Percentiles rank a stretch among this genome's conserved stretches.
These are phyloP conservation scores for Serendipita vermifera DNA, from an alignment of 768 basidiomycete species.

Conservation along the genomic window DNA sequence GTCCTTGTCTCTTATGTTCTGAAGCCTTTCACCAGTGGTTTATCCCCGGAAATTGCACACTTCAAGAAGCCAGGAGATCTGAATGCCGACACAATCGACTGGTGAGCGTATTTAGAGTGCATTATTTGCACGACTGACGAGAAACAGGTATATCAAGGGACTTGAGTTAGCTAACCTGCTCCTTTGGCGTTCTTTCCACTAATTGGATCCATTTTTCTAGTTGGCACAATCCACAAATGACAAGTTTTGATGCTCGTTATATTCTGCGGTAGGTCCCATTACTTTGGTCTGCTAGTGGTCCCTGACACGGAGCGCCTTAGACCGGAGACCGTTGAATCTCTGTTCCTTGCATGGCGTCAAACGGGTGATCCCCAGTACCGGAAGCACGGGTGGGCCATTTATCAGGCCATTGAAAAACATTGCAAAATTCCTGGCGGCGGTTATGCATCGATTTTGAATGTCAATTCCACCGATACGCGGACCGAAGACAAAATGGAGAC, in stretches of 20 bases:
- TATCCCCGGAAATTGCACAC: slow-evolving; percentile 81
- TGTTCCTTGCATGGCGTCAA: slow-evolving; percentile 82
- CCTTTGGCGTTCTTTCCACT: too few relatives aligned
- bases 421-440: slow-evolving; percentile 69
- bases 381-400: slow-evolving; percentile 76
- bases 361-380: slow-evolving; percentile 77
- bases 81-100: slow-evolving; percentile 34
- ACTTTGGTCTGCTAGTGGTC: neutral
- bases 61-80: slow-evolving; percentile 56
- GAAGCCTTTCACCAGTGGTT: slow-evolving; percentile 37
- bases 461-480: slow-evolving; percentile 56
- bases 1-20: slow-evolving; percentile 18
- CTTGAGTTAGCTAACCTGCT: too few relatives aligned
- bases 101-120: slow-evolving; percentile 48
- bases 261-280: slow-evolving; percentile 56
- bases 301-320: slow-evolving; percentile 25
- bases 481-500: slow-evolving; percentile 92
- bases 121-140: too few relatives aligned
- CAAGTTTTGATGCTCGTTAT: slow-evolving; percentile 69
- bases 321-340: slow-evolving; percentile 88
- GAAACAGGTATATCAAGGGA: slow-evolving; percentile 5
- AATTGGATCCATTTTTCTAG: neutral
- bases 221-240: neutral
- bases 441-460: slow-evolving; percentile 72
- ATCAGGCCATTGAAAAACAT: slow-evolving; percentile 75